phyloP scores from a whole-genome alignment of 345 rosid genomes.

The Gossypium rotundifolium region DNA sequence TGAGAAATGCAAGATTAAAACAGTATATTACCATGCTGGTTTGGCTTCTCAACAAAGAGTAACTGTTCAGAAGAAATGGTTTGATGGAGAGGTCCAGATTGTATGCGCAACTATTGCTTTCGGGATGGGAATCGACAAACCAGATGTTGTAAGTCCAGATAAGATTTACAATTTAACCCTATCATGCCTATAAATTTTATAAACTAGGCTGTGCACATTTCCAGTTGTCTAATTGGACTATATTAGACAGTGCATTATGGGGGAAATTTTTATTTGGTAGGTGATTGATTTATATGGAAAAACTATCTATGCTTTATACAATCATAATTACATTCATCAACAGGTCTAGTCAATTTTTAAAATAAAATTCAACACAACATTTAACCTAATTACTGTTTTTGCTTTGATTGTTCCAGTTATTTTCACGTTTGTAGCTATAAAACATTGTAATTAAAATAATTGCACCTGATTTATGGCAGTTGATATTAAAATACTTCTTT shows the following conservation, averaged over 20 bases:
- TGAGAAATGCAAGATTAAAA: constrained; percentile 64
- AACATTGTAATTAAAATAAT: background rate
- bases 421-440: background rate
- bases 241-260: background rate
- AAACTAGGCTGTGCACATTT: constrained; percentile 5
- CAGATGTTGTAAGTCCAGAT: constrained; percentile 73
- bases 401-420: too few relatives aligned
- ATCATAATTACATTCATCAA: background rate
- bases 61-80: constrained; percentile 80
- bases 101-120: constrained; percentile 91
- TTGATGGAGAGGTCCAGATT: constrained; percentile 65
- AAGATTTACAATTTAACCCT: constrained; percentile 6
- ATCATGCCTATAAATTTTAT: background rate
- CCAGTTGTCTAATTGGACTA: background rate
- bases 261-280: background rate
- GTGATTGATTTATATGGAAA: constrained; percentile 7
- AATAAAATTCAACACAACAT: background rate
- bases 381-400: background rate
- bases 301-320: background rate
- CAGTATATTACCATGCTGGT: constrained; percentile 79
- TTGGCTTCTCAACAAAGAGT: constrained; percentile 67
- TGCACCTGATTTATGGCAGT: background rate
- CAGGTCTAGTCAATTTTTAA: background rate
- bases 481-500: background rate
- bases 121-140: constrained; percentile 98